These are phyloP conservation scores for Suillus subalutaceus DNA, from an alignment of 768 basidiomycete genomes.

Conservation along the genomic window DNA sequence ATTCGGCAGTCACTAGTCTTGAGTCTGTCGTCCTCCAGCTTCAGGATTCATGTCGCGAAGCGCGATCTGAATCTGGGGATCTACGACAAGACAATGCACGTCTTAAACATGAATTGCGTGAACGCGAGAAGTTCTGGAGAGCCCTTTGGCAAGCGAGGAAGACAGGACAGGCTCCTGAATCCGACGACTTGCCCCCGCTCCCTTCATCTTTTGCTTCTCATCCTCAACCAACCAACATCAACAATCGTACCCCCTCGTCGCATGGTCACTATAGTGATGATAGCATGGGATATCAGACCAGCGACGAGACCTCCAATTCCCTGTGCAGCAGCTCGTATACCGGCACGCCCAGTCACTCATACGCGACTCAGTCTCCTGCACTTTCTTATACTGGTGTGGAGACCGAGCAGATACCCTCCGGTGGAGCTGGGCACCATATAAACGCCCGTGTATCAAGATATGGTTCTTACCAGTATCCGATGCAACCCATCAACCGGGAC, in stretches of 20 bases:
- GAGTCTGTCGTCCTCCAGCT: slow-evolving; percentile 85
- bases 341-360: slow-evolving; percentile 39
- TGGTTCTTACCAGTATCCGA: slow-evolving; percentile 48
- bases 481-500: slow-evolving; percentile 38
- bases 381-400: slow-evolving; percentile 39
- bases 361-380: slow-evolving; percentile 52
- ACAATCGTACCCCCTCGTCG: slow-evolving; percentile 43
- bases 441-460: slow-evolving; percentile 52
- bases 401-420: slow-evolving; percentile 30
- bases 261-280: slow-evolving; percentile 42
- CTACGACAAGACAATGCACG: slow-evolving; percentile 68
- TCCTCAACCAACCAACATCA: slow-evolving; percentile 33
- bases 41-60: slow-evolving; percentile 77
- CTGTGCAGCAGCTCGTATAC: slow-evolving; percentile 49
- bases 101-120: slow-evolving; percentile 63
- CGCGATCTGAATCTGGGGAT: slow-evolving; percentile 61
- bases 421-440: slow-evolving; percentile 34
- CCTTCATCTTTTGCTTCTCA: slow-evolving; percentile 46
- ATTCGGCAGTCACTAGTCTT: slow-evolving; percentile 67
- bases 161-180: slow-evolving; percentile 51
- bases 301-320: slow-evolving; percentile 47
- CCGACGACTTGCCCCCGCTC: slow-evolving; percentile 54
- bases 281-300: slow-evolving; percentile 50
- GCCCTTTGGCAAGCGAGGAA: slow-evolving; percentile 70
- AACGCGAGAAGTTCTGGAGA: slow-evolving; percentile 77